Conservation (phyloP, 495 filamentous ascomycete species). For the Penicillium tannophilum region DNA sequence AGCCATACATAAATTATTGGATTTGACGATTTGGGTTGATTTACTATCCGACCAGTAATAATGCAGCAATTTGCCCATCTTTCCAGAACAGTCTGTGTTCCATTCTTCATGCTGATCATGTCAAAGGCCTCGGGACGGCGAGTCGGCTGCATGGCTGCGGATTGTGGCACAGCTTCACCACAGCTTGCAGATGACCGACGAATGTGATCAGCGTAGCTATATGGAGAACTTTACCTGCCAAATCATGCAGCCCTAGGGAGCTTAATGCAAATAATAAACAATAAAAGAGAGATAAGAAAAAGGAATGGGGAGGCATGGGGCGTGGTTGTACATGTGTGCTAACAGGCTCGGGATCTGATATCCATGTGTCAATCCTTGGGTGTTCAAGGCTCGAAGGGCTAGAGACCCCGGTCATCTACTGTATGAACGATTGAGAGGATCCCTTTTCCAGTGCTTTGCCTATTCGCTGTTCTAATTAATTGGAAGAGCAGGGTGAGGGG, state of each 20-base stretch:
- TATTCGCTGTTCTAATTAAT: not conserved
- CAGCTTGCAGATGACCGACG: conserved; percentile 37
- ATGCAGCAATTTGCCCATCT: not conserved
- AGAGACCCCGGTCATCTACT: not conserved
- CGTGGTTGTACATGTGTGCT: not conserved
- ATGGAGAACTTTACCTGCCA: conserved; percentile 10
- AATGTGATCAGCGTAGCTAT: conserved; percentile 16
- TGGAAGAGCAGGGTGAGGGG: conserved; percentile 3
- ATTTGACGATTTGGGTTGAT: not conserved
- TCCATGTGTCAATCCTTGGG: conserved; percentile 1
- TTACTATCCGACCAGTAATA: not conserved
- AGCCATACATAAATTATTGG: not conserved
- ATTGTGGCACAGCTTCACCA: conserved; percentile 27
- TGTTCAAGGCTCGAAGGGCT: not conserved
- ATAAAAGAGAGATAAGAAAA: not conserved
- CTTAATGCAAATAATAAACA: not conserved
- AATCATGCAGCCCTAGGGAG: conserved; percentile 17
- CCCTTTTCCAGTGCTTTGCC: conserved; percentile 4
- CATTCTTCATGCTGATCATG: not conserved
- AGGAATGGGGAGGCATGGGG: not conserved
- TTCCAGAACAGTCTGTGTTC: conserved; percentile 4
- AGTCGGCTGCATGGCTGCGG: conserved; percentile 22
- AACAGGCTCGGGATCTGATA: not conserved
- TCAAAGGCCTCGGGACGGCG: conserved; percentile 10
- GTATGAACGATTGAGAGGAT: conserved; percentile 1